Evolutionary conservation across 805 yeast genomes (phyloP), one percentile per base, ranked within the genome.

Genomic region (Candida quercuum): DNA sequence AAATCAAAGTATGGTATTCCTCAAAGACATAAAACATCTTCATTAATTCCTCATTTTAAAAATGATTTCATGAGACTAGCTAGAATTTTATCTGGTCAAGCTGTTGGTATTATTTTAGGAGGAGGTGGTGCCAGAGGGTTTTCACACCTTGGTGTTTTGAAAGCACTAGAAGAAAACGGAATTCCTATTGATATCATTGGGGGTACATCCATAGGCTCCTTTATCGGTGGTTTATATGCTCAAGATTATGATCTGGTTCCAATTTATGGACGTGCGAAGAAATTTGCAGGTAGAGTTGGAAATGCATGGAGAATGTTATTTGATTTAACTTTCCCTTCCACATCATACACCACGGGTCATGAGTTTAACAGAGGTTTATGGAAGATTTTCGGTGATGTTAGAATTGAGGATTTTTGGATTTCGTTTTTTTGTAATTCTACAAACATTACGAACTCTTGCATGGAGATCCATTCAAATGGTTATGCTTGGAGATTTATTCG

Each of bases 121-220:
- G 99, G 99, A 12, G 99, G 99, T 28, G 99, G 99, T 30, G 96
- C 98, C 0, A 70, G 98, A 48, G 99, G 99, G 2, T 70, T 91
- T 12, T 76, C 96, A 12, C 99, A 91, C 57, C 69, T 91, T 28
- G 99, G 99, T 4, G 81, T 93, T 3, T 74, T 91, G n/a, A 76
- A 78, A 35, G 96, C 97, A 0, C 63, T 91, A 9, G 98, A 91
- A 57, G 94, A 86, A 45, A 78, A 79, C 38, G 97, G 97, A 0
- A 84, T 91, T 12, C 99, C 99, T 0, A 80, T 93, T 26, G 99
- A 91, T 61, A 66, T 89, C 43, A 76, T 91, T 35, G 99, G 99
- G 1, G 99, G 99, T 2, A 91, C 99, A 0, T 89, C 97, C 0
- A 91, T 91, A 37, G 99, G 99, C 0, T 78, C 98, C 0, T 87